These are phyloP conservation scores for Kentomonas sorsogonicus DNA, from an alignment of 208 protist genomes.

Conservation along the genomic window DNA sequence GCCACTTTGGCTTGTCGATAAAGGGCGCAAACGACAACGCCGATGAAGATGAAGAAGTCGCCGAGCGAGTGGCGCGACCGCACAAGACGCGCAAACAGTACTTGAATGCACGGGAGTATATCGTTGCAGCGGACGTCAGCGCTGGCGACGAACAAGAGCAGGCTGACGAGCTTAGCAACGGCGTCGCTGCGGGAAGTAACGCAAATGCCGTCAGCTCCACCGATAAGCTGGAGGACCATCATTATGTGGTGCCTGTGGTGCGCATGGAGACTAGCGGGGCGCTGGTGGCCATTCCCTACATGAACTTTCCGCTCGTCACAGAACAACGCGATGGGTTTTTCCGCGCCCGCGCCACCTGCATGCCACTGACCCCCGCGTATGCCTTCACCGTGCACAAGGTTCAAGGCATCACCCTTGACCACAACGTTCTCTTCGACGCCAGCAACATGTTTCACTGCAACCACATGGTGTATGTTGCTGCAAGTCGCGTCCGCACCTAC, in stretches of 20 bases:
- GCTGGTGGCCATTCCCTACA: conserved; percentile 73
- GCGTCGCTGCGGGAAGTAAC: too few species aligned
- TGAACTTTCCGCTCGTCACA: conserved; percentile 29
- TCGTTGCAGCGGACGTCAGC: too few species aligned
- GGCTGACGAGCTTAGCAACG: too few species aligned
- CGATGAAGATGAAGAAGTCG: neutral
- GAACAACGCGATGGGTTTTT: conserved; percentile 29
- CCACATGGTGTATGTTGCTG: conserved; percentile 86
- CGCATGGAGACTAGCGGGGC: conserved; percentile 56
- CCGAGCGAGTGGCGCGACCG: neutral
- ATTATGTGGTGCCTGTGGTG: conserved; percentile 50
- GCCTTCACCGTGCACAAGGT: conserved; percentile 90
- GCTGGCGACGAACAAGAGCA: too few species aligned
- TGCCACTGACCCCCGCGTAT: conserved; percentile 82
- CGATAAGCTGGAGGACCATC: conserved; percentile 6
- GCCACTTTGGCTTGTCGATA: too few species aligned
- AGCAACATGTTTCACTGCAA: conserved; percentile 69
- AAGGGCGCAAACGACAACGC: neutral
- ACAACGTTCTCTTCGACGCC: conserved; percentile 69
- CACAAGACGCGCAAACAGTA: too few species aligned
- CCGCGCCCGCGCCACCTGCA: conserved; percentile 27
- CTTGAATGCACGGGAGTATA: too few species aligned
- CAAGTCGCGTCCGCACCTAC: conserved; percentile 70
- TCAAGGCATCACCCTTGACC: conserved; percentile 78
- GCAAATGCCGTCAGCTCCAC: conserved; percentile 2